Base-by-base conservation (phyloP, 2,329 filamentous ascomycete species). In the Rutstroemia sp. region DNA sequence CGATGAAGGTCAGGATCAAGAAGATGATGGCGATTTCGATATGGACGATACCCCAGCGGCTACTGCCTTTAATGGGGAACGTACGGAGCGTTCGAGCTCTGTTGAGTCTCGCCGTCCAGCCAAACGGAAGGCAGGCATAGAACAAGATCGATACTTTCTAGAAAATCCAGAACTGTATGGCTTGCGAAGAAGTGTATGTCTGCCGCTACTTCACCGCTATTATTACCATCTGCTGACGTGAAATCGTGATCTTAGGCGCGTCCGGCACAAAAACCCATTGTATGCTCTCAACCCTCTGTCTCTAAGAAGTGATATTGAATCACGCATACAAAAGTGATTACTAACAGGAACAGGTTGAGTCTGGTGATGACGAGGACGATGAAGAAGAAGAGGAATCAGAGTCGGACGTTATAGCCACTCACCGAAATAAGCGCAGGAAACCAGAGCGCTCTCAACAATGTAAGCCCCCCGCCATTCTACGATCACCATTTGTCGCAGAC, bases 141-240 rank as follows among this genome's bases (percentile, higher is more conserved):
- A 87, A 52, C 88, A 94, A 58, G 86, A 91, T 42, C 34, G 37
- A 48, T 92, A 85, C 69, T 96, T 97, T 66, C 81, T 86, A 66
- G 88, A 90, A 68, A 95, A 99, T 67, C 94, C 94, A 46, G 91
- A 96, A 73, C 78, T 99, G 8, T 99, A 97, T 75, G 94, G 94
- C 49, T 79, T 99, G 64, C 85, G 94, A 65, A 83, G 94, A 75
- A 99, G 94, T 76, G 92, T 94, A 85, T 61, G 87, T 73, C 52
- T 51, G 54, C 37, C 10, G 8, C 8, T 30, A 23, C 4, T 37
- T 14, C 19, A 16, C 39, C 25, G 14, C 21, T 7, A 9, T 16
- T 7, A 25, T 7, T 50, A 19, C 6, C 23, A 25, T 34, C 25
- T 59, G 53, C 64, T 69, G 54, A 68, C 54, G 42, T 51, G 18